Evolutionary conservation across 768 basidiomycete genomes (phyloP).

Genomic region (Tulasnella sp.): DNA sequence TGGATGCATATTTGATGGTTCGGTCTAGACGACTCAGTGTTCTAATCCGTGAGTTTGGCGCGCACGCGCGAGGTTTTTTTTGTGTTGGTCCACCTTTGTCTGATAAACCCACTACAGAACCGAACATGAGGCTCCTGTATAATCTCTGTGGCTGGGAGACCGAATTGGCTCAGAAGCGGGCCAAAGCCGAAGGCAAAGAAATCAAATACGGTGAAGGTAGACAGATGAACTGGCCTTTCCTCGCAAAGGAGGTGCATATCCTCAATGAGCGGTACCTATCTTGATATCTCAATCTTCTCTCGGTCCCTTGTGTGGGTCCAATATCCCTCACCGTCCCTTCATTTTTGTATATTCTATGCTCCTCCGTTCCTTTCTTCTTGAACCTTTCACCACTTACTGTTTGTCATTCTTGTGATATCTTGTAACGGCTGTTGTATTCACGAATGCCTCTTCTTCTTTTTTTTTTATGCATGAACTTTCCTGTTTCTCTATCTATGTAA

Average conservation of each 20-base stretch:
- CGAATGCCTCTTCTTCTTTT: too few relatives aligned
- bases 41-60: conserved; percentile 21
- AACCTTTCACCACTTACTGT: too few relatives aligned
- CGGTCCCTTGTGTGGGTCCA: too few relatives aligned
- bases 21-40: conserved; percentile 71
- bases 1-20: conserved; percentile 88
- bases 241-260: conserved; percentile 72
- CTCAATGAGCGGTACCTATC: conserved; percentile 71
- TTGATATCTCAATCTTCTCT: too few relatives aligned
- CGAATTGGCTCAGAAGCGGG: conserved; percentile 64
- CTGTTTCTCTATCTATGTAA: too few relatives aligned
- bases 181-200: conserved; percentile 8
- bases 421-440: too few relatives aligned
- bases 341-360: too few relatives aligned
- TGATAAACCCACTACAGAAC: conserved; percentile 34
- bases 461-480: too few relatives aligned
- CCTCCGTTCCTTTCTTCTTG: too few relatives aligned
- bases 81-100: background rate
- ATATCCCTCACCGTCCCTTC: too few relatives aligned
- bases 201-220: conserved; percentile 41
- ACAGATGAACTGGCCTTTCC: conserved; percentile 70
- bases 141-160: conserved; percentile 94
- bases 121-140: conserved; percentile 90
- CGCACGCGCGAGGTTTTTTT: background rate
- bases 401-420: too few relatives aligned